Percentiles rank a stretch among this genome's conserved stretches.
Evolutionary conservation across 495 filamentous ascomycete genomes (phyloP).

Genomic region (Penicillium goetzii): DNA sequence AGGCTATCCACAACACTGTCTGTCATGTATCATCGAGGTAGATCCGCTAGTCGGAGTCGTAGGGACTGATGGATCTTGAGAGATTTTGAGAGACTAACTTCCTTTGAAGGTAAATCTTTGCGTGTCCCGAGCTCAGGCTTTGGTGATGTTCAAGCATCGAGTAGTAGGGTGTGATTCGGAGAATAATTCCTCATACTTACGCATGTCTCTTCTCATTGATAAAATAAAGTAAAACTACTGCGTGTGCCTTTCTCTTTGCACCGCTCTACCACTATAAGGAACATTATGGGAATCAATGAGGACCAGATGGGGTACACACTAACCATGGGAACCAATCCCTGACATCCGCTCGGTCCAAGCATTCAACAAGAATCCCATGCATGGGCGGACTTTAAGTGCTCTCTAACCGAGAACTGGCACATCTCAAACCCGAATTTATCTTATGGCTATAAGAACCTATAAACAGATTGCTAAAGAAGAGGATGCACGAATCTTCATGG

Average conservation of each 20-base stretch:
- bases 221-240: not conserved
- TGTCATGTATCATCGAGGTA: too few species aligned
- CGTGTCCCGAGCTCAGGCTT: not conserved
- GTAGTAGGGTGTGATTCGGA: not conserved
- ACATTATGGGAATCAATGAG: not conserved
- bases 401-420: not conserved
- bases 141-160: not conserved
- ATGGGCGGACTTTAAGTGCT: not conserved
- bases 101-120: not conserved
- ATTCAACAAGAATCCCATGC: not conserved
- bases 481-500: not conserved
- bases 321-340: not conserved
- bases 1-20: too few species aligned
- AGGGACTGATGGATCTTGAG: too few species aligned
- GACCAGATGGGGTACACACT: not conserved
- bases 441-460: not conserved
- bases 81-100: not conserved
- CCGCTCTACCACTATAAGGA: not conserved
- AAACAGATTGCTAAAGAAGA: not conserved
- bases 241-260: not conserved
- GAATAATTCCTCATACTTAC: not conserved
- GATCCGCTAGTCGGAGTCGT: too few species aligned
- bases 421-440: not conserved
- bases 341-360: not conserved
- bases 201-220: not conserved